These are phyloP conservation scores for Erysiphe pulchra DNA, from an alignment of 2,329 filamentous ascomycete genomes.

Conservation along the genomic window DNA sequence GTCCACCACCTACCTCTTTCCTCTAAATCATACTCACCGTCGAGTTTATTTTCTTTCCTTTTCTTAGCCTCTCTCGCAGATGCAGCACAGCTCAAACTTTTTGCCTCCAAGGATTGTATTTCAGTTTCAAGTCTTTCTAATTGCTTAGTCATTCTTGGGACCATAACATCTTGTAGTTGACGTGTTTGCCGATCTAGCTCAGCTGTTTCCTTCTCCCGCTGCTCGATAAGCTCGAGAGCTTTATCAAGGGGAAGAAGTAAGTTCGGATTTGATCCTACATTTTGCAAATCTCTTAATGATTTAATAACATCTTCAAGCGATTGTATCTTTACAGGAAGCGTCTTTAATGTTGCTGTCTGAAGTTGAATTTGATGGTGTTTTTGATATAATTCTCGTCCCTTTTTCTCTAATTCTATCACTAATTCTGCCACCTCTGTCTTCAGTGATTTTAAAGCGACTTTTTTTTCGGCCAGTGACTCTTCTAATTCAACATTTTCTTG, in stretches of 20 bases:
- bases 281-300: conserved; percentile 19
- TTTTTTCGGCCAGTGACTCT: conserved; percentile 39
- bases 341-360: conserved; percentile 22
- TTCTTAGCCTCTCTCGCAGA: conserved; percentile 46
- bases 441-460: conserved; percentile 50
- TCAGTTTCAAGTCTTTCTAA: conserved; percentile 41
- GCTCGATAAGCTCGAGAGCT: conserved; percentile 26
- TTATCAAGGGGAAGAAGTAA: conserved; percentile 30
- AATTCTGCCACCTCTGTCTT: conserved; percentile 57
- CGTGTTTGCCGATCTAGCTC: conserved; percentile 39
- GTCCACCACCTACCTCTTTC: conserved; percentile 52
- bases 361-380: conserved; percentile 25
- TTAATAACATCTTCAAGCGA: conserved; percentile 23
- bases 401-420: conserved; percentile 43
- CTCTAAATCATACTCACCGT: conserved; percentile 47
- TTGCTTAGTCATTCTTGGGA: conserved; percentile 40
- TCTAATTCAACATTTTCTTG: conserved; percentile 64
- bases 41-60: conserved; percentile 38
- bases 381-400: conserved; percentile 29
- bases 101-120: conserved; percentile 39
- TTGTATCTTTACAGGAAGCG: conserved; percentile 24
- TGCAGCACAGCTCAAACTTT: conserved; percentile 34
- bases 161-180: conserved; percentile 27
- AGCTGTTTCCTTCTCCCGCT: conserved; percentile 23
- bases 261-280: conserved; percentile 18